Conservation (phyloP, 805 yeast species). For the Candida dendrica region DNA sequence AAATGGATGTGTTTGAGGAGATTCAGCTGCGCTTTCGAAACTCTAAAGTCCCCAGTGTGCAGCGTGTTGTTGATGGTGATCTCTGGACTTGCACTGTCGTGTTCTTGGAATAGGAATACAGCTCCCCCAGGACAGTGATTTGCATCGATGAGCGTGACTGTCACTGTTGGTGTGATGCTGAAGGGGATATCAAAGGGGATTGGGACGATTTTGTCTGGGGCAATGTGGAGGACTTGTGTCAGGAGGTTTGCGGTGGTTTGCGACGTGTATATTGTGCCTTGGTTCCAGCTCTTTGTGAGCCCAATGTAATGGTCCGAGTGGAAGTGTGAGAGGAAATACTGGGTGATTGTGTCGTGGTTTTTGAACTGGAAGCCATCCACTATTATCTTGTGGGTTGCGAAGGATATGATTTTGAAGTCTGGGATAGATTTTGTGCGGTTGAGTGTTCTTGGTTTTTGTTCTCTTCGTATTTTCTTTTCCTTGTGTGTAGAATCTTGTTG, state of each 20-base stretch:
- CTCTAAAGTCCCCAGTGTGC: conserved; percentile 94
- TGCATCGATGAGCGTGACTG: conserved; percentile 68
- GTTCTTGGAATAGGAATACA: conserved; percentile 59
- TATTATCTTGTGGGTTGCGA: conserved; percentile 33
- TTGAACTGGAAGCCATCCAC: conserved; percentile 64
- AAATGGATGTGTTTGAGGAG: conserved; percentile 23
- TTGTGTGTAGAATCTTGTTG: conserved; percentile 12
- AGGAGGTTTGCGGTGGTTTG: conserved; percentile 58
- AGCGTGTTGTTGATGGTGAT: conserved; percentile 34
- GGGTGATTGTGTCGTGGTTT: conserved; percentile 35
- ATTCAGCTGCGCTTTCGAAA: conserved; percentile 36
- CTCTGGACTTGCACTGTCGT: too few species aligned
- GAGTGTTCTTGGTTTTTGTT: conserved; percentile 6
- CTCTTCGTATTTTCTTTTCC: conserved; percentile 2
- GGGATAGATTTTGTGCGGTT: conserved; percentile 27
- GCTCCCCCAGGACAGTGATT: conserved; percentile 97
- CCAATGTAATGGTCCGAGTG: conserved; percentile 96
- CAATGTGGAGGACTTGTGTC: conserved; percentile 46
- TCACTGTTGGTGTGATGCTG: conserved; percentile 34
- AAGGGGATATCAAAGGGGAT: conserved; percentile 36
- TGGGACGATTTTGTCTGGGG: conserved; percentile 30
- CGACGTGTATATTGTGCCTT: conserved; percentile 68
- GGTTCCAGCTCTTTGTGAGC: conserved; percentile 65
- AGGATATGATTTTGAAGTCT: conserved; percentile 41
- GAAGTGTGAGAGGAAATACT: conserved; percentile 72